Evolutionary conservation across 2,329 filamentous ascomycete species (phyloP).

Genomic region (Cercospora nicotianae): DNA sequence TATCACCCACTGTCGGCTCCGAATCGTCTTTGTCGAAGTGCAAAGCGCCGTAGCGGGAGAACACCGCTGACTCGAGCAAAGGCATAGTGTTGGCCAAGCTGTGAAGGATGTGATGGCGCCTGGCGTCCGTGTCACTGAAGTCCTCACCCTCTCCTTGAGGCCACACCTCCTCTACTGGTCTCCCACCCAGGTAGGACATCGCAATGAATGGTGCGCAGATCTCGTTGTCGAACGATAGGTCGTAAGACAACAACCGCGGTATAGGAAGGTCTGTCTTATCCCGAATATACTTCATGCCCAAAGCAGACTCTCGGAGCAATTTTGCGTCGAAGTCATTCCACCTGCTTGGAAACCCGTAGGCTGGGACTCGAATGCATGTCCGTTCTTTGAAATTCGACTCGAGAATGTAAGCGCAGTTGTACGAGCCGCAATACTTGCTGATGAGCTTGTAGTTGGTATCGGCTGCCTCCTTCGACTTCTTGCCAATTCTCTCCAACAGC

Average conservation of each 20-base stretch:
- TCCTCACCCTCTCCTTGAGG: slow-evolving; percentile 9
- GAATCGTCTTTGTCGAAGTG: slow-evolving; percentile 13
- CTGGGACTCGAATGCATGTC: slow-evolving; percentile 23
- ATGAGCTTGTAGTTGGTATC: slow-evolving; percentile 11
- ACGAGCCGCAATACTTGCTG: slow-evolving; percentile 18
- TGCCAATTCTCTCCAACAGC: slow-evolving; percentile 9
- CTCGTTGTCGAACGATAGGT: slow-evolving; percentile 21
- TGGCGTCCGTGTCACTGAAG: slow-evolving; percentile 6
- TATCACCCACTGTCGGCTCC: slow-evolving; percentile 11
- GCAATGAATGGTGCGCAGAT: slow-evolving; percentile 25
- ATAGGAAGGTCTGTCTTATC: slow-evolving; percentile 21
- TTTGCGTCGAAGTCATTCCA: slow-evolving; percentile 26
- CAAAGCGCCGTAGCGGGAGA: slow-evolving; percentile 19
- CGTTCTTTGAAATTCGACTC: slow-evolving; percentile 11
- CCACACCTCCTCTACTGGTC: slow-evolving; percentile 12
- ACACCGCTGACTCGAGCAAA: slow-evolving; percentile 9
- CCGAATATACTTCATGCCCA: slow-evolving; percentile 23
- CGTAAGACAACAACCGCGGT: slow-evolving; percentile 20
- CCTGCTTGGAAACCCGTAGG: slow-evolving; percentile 19
- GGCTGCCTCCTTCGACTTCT: not conserved
- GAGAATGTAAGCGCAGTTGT: slow-evolving; percentile 25
- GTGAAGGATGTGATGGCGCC: slow-evolving; percentile 22
- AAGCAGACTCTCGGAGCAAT: slow-evolving; percentile 21
- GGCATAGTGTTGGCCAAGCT: slow-evolving; percentile 20
- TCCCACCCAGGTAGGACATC: slow-evolving; percentile 23